Evolutionary conservation across 371 early-diverging fungal genomes (phyloP).

Genomic region (Mortierella sp.): DNA sequence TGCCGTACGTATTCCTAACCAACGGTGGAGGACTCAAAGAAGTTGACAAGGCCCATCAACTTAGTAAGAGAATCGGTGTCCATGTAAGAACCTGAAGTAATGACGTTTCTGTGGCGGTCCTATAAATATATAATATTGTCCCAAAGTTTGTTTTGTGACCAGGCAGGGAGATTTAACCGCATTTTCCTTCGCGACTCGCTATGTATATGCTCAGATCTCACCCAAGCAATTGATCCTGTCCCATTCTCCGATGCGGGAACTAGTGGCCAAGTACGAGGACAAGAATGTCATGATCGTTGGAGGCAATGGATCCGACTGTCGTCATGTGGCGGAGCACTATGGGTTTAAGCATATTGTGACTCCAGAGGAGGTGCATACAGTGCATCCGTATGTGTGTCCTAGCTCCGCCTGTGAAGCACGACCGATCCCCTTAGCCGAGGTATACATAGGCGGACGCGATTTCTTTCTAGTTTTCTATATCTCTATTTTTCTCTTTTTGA

Average conservation of each 20-base stretch:
- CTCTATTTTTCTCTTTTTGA: too few relatives aligned
- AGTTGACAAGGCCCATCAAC: slow-evolving; percentile 75
- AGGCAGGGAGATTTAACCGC: too few relatives aligned
- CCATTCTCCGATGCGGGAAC: slow-evolving; percentile 84
- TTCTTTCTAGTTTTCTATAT: neutral
- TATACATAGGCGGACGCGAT: neutral
- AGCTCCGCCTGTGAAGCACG: slow-evolving; percentile 58
- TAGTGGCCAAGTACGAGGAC: slow-evolving; percentile 67
- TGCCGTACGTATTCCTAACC: slow-evolving; percentile 85
- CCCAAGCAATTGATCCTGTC: slow-evolving; percentile 83
- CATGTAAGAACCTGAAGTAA: slow-evolving; percentile 58
- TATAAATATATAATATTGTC: slow-evolving; percentile 11
- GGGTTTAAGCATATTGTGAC: slow-evolving; percentile 84
- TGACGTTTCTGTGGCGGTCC: neutral
- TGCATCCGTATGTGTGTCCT: slow-evolving; percentile 81
- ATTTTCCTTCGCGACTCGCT: neutral
- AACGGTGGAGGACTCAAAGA: slow-evolving; percentile 92
- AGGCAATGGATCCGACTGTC: slow-evolving; percentile 69
- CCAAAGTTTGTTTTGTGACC: too few relatives aligned
- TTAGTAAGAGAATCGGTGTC: slow-evolving; percentile 71
- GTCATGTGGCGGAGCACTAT: slow-evolving; percentile 75
- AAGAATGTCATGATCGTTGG: slow-evolving; percentile 80
- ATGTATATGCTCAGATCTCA: slow-evolving; percentile 57
- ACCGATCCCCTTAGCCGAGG: slow-evolving; percentile 47
- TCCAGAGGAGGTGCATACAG: slow-evolving; percentile 79